A percentile compares a stretch with the other conserved stretches of the same genome.
Conservation (phyloP, 2,329 filamentous ascomycete species). For the Ceratocystis cubensis region DNA sequence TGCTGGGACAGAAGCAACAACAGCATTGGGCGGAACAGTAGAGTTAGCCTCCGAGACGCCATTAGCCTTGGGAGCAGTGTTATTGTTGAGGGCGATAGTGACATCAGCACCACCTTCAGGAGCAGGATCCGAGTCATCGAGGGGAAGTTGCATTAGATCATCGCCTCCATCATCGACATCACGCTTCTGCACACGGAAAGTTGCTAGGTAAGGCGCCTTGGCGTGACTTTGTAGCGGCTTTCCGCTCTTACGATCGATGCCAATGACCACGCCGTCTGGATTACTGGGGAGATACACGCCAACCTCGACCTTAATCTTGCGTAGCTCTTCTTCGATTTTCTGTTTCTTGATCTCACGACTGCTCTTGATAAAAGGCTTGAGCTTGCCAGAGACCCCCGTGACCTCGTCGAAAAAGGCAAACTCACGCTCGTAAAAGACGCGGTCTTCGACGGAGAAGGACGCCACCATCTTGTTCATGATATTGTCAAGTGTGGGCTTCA, state of each 20-base stretch:
- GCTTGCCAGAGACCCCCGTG: conserved; percentile 85
- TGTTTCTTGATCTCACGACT: conserved; percentile 96
- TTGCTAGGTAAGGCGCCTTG: conserved; percentile 98
- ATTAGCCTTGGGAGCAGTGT: conserved; percentile 7
- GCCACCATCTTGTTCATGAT: conserved; percentile 75
- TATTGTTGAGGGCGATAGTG: conserved; percentile 6
- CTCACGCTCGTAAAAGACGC: conserved; percentile 80
- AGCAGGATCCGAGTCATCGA: conserved; percentile 37
- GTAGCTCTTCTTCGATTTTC: conserved; percentile 96
- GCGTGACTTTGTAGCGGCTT: conserved; percentile 96
- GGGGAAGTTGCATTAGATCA: conserved; percentile 32
- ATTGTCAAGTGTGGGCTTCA: conserved; percentile 85
- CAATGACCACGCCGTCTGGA: conserved; percentile 90
- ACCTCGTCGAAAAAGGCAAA: conserved; percentile 98
- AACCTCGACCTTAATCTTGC: conserved; percentile 93
- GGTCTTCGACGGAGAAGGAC: conserved; percentile 69
- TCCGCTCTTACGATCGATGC: conserved; percentile 94
- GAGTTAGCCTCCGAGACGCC: conserved; percentile 23
- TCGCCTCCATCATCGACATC: conserved; percentile 24
- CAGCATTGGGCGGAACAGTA: conserved; percentile 3
- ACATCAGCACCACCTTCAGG: conserved; percentile 34
- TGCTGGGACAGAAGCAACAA: neutral
- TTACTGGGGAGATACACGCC: conserved; percentile 96
- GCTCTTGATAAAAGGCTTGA: conserved; percentile 83
- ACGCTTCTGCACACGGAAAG: conserved; percentile 87